A percentile compares a stretch with the other conserved stretches of the same genome.
phyloP scores from a whole-genome alignment of 75 land plant species.

The Pinus albicaulis region DNA sequence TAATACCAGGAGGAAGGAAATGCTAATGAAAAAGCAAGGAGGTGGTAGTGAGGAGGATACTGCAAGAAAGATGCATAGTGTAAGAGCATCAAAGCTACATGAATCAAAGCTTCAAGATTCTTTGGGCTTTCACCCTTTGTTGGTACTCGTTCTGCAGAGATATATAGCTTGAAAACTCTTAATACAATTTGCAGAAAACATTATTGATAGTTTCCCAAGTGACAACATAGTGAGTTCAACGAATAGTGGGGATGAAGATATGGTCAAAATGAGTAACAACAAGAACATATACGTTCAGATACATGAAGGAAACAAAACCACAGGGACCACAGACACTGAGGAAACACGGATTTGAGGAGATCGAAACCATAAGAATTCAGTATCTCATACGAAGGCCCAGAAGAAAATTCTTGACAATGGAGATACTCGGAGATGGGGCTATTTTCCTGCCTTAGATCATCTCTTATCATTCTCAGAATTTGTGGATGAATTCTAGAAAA shows the following conservation, averaged over 20 bases:
- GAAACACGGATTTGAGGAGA: not conserved
- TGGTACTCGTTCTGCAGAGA: not conserved
- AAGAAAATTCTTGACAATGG: slow-evolving; percentile 20
- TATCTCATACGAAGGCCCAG: not conserved
- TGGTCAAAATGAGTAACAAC: not conserved
- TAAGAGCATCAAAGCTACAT: not conserved
- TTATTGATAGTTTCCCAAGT: not conserved
- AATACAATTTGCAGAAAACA: not conserved
- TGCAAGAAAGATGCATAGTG: not conserved
- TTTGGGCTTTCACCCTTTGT: not conserved
- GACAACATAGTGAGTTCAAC: not conserved
- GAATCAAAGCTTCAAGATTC: not conserved
- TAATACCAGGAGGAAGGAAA: slow-evolving; percentile 1
- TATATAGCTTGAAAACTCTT: not conserved
- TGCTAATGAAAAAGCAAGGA: not conserved
- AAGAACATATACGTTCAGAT: not conserved
- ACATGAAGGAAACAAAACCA: not conserved
- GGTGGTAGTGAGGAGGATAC: not conserved
- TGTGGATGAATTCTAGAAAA: slow-evolving; percentile 54
- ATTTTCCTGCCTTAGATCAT: slow-evolving; percentile 73
- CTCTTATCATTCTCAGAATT: slow-evolving; percentile 66
- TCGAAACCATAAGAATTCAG: not conserved
- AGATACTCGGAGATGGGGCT: no score
- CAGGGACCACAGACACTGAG: not conserved
- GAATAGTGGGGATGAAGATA: not conserved